Evolutionary conservation across 2,329 filamentous ascomycete species (phyloP), one percentile per base, ranked within the genome.

Genomic region (Trichoderma arundinaceum): DNA sequence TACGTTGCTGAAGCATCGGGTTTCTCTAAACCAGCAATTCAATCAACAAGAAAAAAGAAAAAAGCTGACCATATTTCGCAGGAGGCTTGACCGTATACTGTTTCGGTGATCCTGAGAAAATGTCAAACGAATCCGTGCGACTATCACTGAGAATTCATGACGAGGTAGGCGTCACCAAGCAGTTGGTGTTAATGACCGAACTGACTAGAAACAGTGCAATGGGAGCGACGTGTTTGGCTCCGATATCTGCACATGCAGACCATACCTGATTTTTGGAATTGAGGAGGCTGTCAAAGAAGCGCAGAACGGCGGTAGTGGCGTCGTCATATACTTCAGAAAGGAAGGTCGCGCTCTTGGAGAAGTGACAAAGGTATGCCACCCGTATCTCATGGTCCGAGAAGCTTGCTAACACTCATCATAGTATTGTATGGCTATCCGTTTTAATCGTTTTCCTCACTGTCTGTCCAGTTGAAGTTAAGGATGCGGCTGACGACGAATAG

Each of bases 261-360:
- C 95, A 15, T 98, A 98, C 76, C 87, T 98, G 65, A 96, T 96
- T 74, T 98, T 96, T 76, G 95, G 95, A 68, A 96, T 99, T 68
- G 93, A 97, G 74, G 95, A 99, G 78, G 95, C 95, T 12, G 94
- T 99, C 71, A 97, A 96, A 74, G 93, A 98, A 79, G 95, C 95
- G 10, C 95, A 98, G 76, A 92, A 91, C 65, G 94, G 94, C 61
- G 94, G 94, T 54, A 94, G 90, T 72, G 94, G 94, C 65, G 92
- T 97, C 22, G 95, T 98, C 62, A 97, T 98, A 76, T 99, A 99
- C 78, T 99, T 98, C 86, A 89, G 95, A 71, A 99, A 99, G 77
- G 95, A 99, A 81, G 95, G 95, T 38, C 87, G 95, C 71, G 95
- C 94, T 43, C 82, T 98, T 7, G 95, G 95, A 61, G 95, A 99